Base-by-base conservation (phyloP, 2,329 filamentous ascomycete species). In the Teratosphaeria destructans region DNA sequence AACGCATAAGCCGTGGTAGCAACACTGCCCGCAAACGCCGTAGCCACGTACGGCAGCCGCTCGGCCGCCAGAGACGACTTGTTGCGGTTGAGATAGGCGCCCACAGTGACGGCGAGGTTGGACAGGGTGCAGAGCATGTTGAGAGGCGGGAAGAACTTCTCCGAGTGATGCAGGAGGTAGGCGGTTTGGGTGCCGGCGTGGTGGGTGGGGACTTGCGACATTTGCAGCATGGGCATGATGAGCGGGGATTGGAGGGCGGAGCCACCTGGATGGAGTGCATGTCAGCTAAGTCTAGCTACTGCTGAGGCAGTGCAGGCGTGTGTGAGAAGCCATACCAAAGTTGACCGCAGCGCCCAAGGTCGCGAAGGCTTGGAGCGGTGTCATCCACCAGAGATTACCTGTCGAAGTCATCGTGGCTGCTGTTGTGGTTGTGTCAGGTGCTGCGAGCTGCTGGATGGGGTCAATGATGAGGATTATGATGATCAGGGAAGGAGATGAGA, bases 191-290 rank as follows among this genome's bases (percentile, higher is more conserved):
- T 64, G 60, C 64, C 67, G 57, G 65, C 61, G 65, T 70, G 61
- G 57, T 64, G 52, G 35, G 66, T 60, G 34, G 70, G 68, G 52
- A 70, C 64, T 27, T 61, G 47, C 23, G 62, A 59, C 58, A 65
- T 59, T 35, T 64, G 59, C 34, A 71, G 63, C 59, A 68, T 68
- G 60, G 70, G 69, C 67, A 71, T 67, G 29, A 66, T 69, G 54
- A 72, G 62, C 35, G 67, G 66, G 39, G 68, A 66, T 66, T 71
- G 70, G n/a, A 71, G 65, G 32, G 61, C 68, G 52, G 69, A 70
- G 56, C 65, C 70, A 56, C 70, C 63, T 68, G 59, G n/a, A 5
- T 32, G n/a, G 7, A 55, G 16, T 8, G 10, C 39, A 37, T 53
- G 54, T 57, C 14, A 35, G 35, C 19, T 27, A 47, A 55, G n/a